Evolutionary conservation across 345 rosid genomes (phyloP).

Genomic region (Salix suchowensis): DNA sequence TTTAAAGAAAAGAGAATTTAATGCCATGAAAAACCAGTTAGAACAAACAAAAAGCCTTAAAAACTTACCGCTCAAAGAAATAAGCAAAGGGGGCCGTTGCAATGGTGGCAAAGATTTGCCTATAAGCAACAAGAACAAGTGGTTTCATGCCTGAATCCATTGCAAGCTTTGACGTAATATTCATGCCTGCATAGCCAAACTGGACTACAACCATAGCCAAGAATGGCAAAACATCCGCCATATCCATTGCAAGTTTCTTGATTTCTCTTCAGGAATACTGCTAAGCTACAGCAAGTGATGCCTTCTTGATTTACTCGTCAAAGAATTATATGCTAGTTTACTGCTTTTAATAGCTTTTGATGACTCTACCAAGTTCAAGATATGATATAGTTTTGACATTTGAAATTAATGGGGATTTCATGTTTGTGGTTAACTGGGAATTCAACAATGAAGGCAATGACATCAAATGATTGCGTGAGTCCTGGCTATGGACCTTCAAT

Average conservation of each 20-base stretch:
- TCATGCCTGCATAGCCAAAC: constrained; percentile 32
- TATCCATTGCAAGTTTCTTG: constrained; percentile 19
- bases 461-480: too few species aligned
- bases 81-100: constrained; percentile 65
- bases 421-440: too few species aligned
- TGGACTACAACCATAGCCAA: constrained; percentile 75
- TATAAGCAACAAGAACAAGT: constrained; percentile 66
- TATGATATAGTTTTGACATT: too few species aligned
- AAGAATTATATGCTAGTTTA: too few species aligned
- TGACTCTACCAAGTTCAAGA: too few species aligned
- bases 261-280: neutral
- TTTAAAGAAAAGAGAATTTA: neutral
- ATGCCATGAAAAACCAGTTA: neutral
- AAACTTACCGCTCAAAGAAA: constrained; percentile 61
- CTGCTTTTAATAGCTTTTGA: too few species aligned
- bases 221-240: constrained; percentile 49
- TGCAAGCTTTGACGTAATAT: too few species aligned
- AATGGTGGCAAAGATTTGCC: constrained; percentile 74
- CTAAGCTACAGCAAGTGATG: neutral
- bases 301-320: too few species aligned
- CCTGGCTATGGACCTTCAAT: too few species aligned
- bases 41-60: neutral
- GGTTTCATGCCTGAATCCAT: constrained; percentile 85
- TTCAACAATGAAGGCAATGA: too few species aligned
- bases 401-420: too few species aligned